These are phyloP conservation scores for Psilocybe cubensis DNA, from an alignment of 768 basidiomycete species.

Conservation along the genomic window DNA sequence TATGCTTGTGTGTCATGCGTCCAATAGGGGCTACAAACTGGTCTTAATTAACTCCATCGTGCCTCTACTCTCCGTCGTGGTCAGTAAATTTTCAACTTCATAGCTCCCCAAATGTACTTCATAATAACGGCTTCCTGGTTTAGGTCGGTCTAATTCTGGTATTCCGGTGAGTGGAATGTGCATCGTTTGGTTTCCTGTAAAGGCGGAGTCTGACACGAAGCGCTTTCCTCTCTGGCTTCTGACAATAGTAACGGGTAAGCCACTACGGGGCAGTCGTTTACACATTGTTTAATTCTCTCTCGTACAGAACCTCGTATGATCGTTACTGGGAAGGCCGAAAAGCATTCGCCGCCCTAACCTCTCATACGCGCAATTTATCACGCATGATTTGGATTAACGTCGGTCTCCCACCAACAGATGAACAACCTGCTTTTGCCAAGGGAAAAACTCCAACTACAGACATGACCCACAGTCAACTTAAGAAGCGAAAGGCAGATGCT, in stretches of 20 bases:
- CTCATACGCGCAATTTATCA: constrained; percentile 77
- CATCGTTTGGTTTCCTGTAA: background rate
- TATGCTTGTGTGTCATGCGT: constrained; percentile 58
- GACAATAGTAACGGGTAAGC: constrained; percentile 66
- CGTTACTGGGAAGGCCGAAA: constrained; percentile 91
- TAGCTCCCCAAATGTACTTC: background rate
- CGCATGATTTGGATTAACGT: constrained; percentile 84
- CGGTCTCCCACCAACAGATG: constrained; percentile 57
- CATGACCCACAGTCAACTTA: constrained; percentile 56
- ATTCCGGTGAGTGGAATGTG: constrained; percentile 61
- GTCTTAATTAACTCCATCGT: constrained; percentile 82
- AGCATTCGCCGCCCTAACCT: constrained; percentile 71
- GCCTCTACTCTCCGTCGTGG: constrained; percentile 88
- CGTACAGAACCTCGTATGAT: constrained; percentile 73
- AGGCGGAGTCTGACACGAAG: background rate
- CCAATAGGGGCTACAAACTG: constrained; percentile 58
- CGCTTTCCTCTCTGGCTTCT: background rate
- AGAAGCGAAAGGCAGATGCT: constrained; percentile 67
- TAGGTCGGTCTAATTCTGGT: constrained; percentile 90
- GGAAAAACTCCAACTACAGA: constrained; percentile 53
- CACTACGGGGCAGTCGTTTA: too few relatives aligned
- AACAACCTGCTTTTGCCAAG: constrained; percentile 43
- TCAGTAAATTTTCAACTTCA: constrained; percentile 38
- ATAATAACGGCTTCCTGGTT: background rate
- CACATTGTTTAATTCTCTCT: too few relatives aligned